These are phyloP conservation scores for Takashimella koratensis DNA, from an alignment of 1,284 basidiomycete species.

Conservation along the genomic window DNA sequence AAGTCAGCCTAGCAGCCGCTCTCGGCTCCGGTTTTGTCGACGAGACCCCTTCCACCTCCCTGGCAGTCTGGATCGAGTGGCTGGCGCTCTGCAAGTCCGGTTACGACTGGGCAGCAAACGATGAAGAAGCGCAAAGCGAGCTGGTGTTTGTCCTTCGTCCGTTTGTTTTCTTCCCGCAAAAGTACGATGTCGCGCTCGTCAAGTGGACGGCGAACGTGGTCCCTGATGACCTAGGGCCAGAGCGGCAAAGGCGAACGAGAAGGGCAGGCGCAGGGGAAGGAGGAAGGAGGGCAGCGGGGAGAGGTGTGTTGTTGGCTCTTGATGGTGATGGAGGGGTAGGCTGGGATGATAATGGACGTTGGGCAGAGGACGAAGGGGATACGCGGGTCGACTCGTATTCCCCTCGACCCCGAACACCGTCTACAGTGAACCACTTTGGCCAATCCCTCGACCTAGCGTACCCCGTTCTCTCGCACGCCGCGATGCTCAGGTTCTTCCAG, in stretches of 20 bases:
- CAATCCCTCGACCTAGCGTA: slow-evolving; percentile 29
- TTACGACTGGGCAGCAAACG: not conserved
- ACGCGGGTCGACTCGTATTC: slow-evolving; percentile 21
- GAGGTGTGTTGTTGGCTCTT: slow-evolving; percentile 54
- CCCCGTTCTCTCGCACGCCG: slow-evolving; percentile 47
- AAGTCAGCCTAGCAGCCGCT: not conserved
- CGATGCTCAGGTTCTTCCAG: slow-evolving; percentile 47
- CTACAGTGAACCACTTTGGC: slow-evolving; percentile 47
- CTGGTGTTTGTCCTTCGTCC: slow-evolving; percentile 52
- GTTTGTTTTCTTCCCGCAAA: slow-evolving; percentile 13
- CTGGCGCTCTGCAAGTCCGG: not conserved
- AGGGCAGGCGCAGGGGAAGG: no score
- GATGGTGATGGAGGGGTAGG: slow-evolving; percentile 49
- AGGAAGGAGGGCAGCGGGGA: slow-evolving; percentile 54
- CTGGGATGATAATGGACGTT: not conserved
- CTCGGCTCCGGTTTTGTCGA: not conserved
- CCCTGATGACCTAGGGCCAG: no score
- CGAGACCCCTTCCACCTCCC: not conserved
- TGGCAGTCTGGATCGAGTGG: not conserved
- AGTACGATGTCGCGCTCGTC: not conserved
- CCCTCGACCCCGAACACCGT: slow-evolving; percentile 25
- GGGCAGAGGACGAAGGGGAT: slow-evolving; percentile 22
- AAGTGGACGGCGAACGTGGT: not conserved
- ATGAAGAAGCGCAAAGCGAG: slow-evolving; percentile 31
- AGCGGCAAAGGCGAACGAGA: no score